Conservation (phyloP, 805 yeast species). For the Starmerella apicola region DNA sequence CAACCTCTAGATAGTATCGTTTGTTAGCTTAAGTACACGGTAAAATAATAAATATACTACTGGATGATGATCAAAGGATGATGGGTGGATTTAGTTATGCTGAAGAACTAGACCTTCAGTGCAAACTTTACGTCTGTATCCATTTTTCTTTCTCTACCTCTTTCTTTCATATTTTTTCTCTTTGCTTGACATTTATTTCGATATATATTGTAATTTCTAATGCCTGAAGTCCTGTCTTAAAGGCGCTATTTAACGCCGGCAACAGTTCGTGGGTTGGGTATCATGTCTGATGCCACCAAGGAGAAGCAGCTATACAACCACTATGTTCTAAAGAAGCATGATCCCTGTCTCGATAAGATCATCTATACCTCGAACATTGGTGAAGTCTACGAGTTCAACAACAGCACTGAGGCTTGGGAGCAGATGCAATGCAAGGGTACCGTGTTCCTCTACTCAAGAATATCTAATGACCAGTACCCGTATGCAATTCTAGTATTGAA, state of each 20-base stretch:
- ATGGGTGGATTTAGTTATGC: no score
- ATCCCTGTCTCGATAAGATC: constrained; percentile 27
- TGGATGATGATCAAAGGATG: no score
- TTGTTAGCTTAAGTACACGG: background rate
- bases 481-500: constrained; percentile 30
- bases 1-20: constrained; percentile 14
- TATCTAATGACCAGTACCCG: constrained; percentile 23
- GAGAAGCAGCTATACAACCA: constrained; percentile 23
- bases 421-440: constrained; percentile 31
- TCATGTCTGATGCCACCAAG: background rate
- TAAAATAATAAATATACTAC: no score
- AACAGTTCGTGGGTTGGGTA: background rate
- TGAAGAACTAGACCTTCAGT: no score
- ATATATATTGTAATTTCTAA: background rate
- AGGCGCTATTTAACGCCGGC: no score
- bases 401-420: constrained; percentile 28
- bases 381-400: constrained; percentile 30
- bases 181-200: no score
- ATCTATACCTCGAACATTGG: constrained; percentile 31
- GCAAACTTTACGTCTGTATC: no score
- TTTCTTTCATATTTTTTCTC: background rate
- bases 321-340: constrained; percentile 28
- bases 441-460: constrained; percentile 30
- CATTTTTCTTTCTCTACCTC: no score
- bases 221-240: no score